phyloP scores from a whole-genome alignment of 2,329 filamentous ascomycete species.

The Sporothrix globosa region DNA sequence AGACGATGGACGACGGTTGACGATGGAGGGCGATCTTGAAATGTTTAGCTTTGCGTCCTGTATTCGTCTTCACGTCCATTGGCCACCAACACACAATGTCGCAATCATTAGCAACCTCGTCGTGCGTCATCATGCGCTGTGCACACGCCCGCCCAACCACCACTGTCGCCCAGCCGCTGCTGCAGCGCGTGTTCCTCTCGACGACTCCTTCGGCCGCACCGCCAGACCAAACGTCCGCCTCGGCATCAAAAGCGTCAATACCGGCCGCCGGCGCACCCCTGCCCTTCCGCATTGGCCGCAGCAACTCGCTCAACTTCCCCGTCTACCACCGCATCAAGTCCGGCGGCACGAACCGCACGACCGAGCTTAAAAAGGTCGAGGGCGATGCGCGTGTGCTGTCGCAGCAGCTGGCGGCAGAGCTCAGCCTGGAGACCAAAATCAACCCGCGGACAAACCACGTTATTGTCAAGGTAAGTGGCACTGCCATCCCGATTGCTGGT shows the following conservation, averaged over 20 bases:
- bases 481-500: background rate
- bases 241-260: slow-evolving; percentile 10
- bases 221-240: background rate
- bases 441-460: slow-evolving; percentile 72
- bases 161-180: background rate
- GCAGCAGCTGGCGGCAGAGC: slow-evolving; percentile 61
- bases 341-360: slow-evolving; percentile 75
- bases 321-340: slow-evolving; percentile 75
- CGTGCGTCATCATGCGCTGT: slow-evolving; percentile 15
- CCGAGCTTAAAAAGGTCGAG: slow-evolving; percentile 76
- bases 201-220: background rate
- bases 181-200: slow-evolving; percentile 26
- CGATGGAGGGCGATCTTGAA: background rate
- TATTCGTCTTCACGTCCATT: background rate
- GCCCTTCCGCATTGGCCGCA: slow-evolving; percentile 71
- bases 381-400: slow-evolving; percentile 69
- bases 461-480: slow-evolving; percentile 64
- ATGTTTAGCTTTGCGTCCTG: too few relatives aligned
- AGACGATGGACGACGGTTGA: background rate
- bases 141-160: background rate
- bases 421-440: slow-evolving; percentile 60
- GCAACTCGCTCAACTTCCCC: slow-evolving; percentile 69
- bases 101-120: background rate
- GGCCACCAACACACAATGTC: background rate
- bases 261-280: slow-evolving; percentile 29